These are phyloP conservation scores for Neurospora hispaniola DNA, from an alignment of 495 filamentous ascomycete species.

Conservation along the genomic window DNA sequence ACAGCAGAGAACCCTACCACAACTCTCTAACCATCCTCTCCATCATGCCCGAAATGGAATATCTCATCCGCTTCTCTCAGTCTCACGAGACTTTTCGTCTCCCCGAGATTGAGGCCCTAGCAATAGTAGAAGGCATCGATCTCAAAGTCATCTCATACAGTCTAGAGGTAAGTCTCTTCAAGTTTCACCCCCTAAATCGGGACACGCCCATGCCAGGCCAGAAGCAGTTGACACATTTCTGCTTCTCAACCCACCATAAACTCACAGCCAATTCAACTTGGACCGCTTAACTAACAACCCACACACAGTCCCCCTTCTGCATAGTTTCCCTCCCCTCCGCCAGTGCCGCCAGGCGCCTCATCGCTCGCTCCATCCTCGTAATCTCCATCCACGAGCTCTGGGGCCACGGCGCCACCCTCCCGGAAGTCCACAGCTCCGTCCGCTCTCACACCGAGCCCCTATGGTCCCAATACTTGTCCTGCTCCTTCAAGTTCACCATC, in stretches of 20 bases:
- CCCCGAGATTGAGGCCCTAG: constrained; percentile 78
- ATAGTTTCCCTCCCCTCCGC: constrained; percentile 59
- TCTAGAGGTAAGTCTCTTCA: constrained; percentile 46
- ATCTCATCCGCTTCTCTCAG: constrained; percentile 84
- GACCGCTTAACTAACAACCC: background rate
- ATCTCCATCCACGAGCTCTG: constrained; percentile 82
- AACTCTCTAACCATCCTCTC: background rate
- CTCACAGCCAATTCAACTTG: constrained; percentile 7
- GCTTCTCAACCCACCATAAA: background rate
- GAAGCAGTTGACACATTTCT: background rate
- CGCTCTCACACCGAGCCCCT: constrained; percentile 40
- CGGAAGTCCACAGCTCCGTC: constrained; percentile 57
- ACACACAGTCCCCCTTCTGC: constrained; percentile 71
- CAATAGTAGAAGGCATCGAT: constrained; percentile 53
- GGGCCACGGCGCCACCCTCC: constrained; percentile 60
- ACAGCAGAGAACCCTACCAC: background rate
- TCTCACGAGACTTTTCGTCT: constrained; percentile 80
- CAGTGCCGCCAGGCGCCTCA: constrained; percentile 51
- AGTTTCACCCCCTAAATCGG: background rate
- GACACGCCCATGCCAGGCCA: background rate
- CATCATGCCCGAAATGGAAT: constrained; percentile 44
- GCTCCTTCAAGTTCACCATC: constrained; percentile 71
- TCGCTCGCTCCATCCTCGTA: constrained; percentile 66
- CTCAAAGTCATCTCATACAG: constrained; percentile 64
- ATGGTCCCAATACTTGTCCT: constrained; percentile 51